These are phyloP conservation scores for Ambrosiella cleistominuta DNA, from an alignment of 2,329 filamentous ascomycete genomes.

Conservation along the genomic window DNA sequence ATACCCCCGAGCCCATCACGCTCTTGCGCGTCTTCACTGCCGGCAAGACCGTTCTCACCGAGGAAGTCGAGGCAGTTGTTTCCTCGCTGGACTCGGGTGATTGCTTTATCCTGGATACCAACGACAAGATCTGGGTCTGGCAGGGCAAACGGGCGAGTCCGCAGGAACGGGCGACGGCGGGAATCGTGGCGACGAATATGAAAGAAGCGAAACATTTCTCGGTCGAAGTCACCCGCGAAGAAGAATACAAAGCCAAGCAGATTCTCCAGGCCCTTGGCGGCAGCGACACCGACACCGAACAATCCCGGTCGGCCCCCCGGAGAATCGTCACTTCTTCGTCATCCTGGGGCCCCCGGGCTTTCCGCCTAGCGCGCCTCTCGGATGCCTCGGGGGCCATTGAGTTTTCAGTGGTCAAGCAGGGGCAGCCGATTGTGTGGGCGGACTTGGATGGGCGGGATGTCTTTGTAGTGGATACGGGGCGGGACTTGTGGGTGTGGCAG, in stretches of 20 bases:
- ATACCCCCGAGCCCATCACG: conserved; percentile 26
- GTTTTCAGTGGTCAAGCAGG: conserved; percentile 42
- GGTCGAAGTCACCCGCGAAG: conserved; percentile 46
- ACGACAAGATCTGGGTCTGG: conserved; percentile 52
- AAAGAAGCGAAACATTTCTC: conserved; percentile 45
- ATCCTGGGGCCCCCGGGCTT: not conserved
- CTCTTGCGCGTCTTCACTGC: conserved; percentile 44
- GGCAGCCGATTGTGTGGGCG: conserved; percentile 23
- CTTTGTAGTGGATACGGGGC: conserved; percentile 43
- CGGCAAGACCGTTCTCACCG: conserved; percentile 30
- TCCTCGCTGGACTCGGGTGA: conserved; percentile 45
- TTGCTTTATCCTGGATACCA: conserved; percentile 46
- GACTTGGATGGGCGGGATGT: conserved; percentile 43
- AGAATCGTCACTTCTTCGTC: not conserved
- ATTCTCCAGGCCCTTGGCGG: conserved; percentile 40
- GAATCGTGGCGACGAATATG: conserved; percentile 48
- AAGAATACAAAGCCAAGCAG: conserved; percentile 35
- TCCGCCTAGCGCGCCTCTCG: conserved; percentile 40
- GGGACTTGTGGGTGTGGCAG: conserved; percentile 48
- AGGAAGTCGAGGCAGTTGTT: conserved; percentile 46
- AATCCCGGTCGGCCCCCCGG: not conserved
- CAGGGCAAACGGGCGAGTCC: conserved; percentile 47
- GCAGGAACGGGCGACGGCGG: conserved; percentile 52
- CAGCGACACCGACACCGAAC: conserved; percentile 17
- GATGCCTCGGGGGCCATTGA: conserved; percentile 39